Base-by-base conservation (phyloP, 768 basidiomycete genomes). In the Mycena indigotica region DNA sequence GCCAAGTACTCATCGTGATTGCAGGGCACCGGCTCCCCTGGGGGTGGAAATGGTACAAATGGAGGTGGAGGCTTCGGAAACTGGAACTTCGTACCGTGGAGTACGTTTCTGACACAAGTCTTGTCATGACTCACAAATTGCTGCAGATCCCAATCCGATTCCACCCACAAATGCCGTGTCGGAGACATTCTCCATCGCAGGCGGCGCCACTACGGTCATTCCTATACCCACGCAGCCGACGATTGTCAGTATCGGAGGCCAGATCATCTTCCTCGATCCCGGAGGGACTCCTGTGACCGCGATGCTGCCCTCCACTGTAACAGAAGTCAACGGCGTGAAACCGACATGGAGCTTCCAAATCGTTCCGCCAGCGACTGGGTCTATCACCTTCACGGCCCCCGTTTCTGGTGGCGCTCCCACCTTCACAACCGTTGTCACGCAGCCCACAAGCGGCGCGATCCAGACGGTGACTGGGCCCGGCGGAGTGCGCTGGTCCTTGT, bases 371-470 rank as follows among this genome's bases (percentile, higher is more conserved):
- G 17, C 32, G 17, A 17, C 32, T 17, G 13, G 28, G 19, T 28
- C 50, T 2, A 45, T 57, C 19, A 57, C 56, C 8, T 57, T 57
- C 50, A 57, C 50, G 8, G 56, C 49, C 15, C 55, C 55, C 3
- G n/a, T 46, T 21, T 54, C 53, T 17, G 32, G 32, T 21, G 53
- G 53, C 4, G 5, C 17, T 17, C 38, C n/a, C 19, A 41, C 56
- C 3, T 57, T 51, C 50, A 39, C 56, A 4, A 57, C 17, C n/a
- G 35, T 57, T 21, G 50, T 57, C 17, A 13, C 56, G 21, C 23
- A 28, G 2, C 56, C 56, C 28, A 35, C 16, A 6, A 52, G 5
- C 28, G 35, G 50, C n/a, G 28, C 21, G 28, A n/a, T 30, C 30
- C 12, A 19, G 17, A 35, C 26, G 13, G 28, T 56, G 10, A 56